Base-by-base conservation (phyloP, 345 rosid genomes). In the Salix udensis region DNA sequence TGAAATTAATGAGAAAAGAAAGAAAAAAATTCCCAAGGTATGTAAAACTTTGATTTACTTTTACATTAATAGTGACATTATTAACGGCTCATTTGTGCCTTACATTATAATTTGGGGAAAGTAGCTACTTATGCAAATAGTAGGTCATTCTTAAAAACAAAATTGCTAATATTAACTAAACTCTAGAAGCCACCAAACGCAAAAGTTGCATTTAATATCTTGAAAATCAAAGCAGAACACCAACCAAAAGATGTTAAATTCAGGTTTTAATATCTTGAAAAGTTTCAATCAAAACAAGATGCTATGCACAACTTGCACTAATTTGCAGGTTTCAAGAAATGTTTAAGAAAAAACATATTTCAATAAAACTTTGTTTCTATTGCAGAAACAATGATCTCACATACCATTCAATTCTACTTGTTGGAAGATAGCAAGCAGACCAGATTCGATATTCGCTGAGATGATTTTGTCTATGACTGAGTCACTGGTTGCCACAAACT, bases 401-500 rank as follows among this genome's bases (percentile, higher is more conserved):
- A 26, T 86, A 92, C 97, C 97, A 71, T 74, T 85, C 76, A 91
- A 74, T 68, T 85, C 79, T 46, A 81, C 87, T 76, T 92, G 94
- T 26, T 78, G 88, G 74, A 91, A 91, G 78, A 87, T 84, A 68
- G 91, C 85, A 65, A 80, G 77, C 66, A 95, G 75, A 82, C 89
- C 90, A 75, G 89, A 81, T 76, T 85, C 88, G 72, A 92, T 77
- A 76, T 90, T 81, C 65, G 60, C 82, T 31, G 88, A 83, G 52
- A 87, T 84, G 78, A 83, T 77, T 2, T 72, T 70, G 78, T 86
- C 86, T 87, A 85, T 78, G 79, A 80, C 80, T 52, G 91, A 81
- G 67, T 84, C 85, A 74, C 64, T 74, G 70, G 85, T 36, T 21
- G 87, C 82, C 71, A 78, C 80, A 79, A 82, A 89, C 87, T 92